Conservation (phyloP, 805 yeast genomes). For the Saccharomycopsis olivae region DNA sequence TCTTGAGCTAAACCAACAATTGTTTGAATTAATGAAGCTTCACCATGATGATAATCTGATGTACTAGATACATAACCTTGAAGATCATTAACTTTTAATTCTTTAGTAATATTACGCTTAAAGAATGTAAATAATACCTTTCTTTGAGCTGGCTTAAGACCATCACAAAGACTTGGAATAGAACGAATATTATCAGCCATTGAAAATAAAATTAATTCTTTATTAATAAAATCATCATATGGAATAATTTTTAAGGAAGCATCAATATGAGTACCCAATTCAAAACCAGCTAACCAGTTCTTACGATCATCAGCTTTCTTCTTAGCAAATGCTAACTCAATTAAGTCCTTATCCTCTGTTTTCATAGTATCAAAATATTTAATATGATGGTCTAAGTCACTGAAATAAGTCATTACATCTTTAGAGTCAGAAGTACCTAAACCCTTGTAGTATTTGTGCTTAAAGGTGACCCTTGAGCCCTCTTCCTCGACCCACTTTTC, state of each 20-base stretch:
- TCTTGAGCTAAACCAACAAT: conserved; percentile 92
- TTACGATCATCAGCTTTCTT: conserved; percentile 95
- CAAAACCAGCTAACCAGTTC: conserved; percentile 87
- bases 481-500: conserved; percentile 86
- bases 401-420: conserved; percentile 83
- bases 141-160: conserved; percentile 95
- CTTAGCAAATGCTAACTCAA: conserved; percentile 90
- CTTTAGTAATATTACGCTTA: conserved; percentile 62
- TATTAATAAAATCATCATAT: conserved; percentile 86
- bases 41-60: conserved; percentile 95
- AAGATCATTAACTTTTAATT: conserved; percentile 82
- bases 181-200: conserved; percentile 96
- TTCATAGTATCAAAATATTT: conserved; percentile 76
- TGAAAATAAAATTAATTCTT: conserved; percentile 87
- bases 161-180: conserved; percentile 88
- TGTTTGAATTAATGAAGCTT: conserved; percentile 75
- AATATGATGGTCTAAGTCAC: conserved; percentile 74
- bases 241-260: conserved; percentile 70
- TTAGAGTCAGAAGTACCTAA: conserved; percentile 84
- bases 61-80: conserved; percentile 84
- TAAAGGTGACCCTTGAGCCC: conserved; percentile 68
- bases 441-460: conserved; percentile 95
- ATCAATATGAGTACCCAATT: conserved; percentile 88
- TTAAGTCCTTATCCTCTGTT: conserved; percentile 62
- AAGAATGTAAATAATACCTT: conserved; percentile 85